phyloP scores from a whole-genome alignment of 768 basidiomycete species.

The Leccinum arenicola region DNA sequence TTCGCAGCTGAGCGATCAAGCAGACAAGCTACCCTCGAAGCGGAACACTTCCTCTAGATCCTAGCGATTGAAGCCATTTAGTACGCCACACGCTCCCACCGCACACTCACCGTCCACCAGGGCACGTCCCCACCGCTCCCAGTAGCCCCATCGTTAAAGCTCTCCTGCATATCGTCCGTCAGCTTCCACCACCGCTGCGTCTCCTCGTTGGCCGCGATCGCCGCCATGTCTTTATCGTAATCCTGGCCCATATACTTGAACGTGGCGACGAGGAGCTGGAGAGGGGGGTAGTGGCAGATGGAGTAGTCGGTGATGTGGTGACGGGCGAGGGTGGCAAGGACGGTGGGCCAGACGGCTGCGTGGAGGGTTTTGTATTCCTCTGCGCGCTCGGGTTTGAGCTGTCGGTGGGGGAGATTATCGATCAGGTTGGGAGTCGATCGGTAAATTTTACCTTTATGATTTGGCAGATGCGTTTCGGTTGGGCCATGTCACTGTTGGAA shows the following conservation, averaged over 20 bases:
- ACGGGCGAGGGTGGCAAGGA: slow-evolving; percentile 58
- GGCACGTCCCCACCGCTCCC: slow-evolving; percentile 67
- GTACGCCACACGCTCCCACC: background rate
- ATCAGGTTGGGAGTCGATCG: background rate
- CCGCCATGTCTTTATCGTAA: slow-evolving; percentile 64
- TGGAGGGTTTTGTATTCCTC: slow-evolving; percentile 60
- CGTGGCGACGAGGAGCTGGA: slow-evolving; percentile 69
- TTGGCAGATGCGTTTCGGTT: slow-evolving; percentile 61
- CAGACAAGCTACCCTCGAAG: slow-evolving; percentile 46
- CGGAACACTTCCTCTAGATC: slow-evolving; percentile 67
- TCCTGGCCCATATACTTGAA: slow-evolving; percentile 73
- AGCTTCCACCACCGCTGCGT: slow-evolving; percentile 78
- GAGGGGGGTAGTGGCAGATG: slow-evolving; percentile 63
- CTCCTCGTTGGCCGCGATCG: slow-evolving; percentile 59
- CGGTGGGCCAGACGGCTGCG: slow-evolving; percentile 63
- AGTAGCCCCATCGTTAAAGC: slow-evolving; percentile 63
- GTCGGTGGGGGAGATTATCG: background rate
- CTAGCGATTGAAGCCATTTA: slow-evolving; percentile 25
- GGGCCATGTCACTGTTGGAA: slow-evolving; percentile 8
- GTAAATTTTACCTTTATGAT: slow-evolving; percentile 54
- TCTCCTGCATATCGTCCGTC: slow-evolving; percentile 78
- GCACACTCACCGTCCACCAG: slow-evolving; percentile 60
- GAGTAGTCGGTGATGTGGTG: slow-evolving; percentile 75
- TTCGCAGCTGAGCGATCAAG: slow-evolving; percentile 1
- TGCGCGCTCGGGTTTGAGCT: slow-evolving; percentile 54